phyloP scores from a whole-genome alignment of 2,329 filamentous ascomycete genomes.

The Drechslerella stenobrocha region DNA sequence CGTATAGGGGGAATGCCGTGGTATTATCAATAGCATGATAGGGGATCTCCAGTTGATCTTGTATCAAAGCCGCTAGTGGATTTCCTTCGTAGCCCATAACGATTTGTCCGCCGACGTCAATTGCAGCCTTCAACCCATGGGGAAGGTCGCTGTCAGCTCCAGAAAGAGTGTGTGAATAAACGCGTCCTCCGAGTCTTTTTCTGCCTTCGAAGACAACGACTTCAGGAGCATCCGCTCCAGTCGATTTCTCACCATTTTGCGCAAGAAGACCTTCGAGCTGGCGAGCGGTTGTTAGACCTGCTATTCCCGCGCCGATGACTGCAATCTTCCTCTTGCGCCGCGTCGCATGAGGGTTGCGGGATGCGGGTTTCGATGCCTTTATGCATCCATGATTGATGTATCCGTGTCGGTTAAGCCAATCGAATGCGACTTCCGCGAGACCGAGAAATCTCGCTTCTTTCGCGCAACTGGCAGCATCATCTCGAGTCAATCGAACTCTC shows the following conservation, averaged over 20 bases:
- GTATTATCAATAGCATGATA: conserved; percentile 74
- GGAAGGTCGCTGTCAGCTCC: conserved; percentile 60
- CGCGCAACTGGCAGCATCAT: conserved; percentile 88
- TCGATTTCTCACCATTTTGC: conserved; percentile 73
- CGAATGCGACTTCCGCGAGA: conserved; percentile 81
- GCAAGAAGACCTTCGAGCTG: conserved; percentile 84
- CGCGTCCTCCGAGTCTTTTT: conserved; percentile 81
- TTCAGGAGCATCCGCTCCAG: conserved; percentile 68
- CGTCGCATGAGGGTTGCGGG: conserved; percentile 52
- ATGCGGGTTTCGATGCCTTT: conserved; percentile 61
- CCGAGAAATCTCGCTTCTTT: conserved; percentile 87
- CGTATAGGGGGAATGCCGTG: conserved; percentile 83
- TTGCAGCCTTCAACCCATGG: conserved; percentile 68
- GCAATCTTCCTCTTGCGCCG: conserved; percentile 70
- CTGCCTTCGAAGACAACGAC: conserved; percentile 81
- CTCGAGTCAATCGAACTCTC: conserved; percentile 74
- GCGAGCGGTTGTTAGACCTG: conserved; percentile 86
- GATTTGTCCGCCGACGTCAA: conserved; percentile 97
- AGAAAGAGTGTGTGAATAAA: conserved; percentile 79
- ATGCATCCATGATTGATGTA: conserved; percentile 98
- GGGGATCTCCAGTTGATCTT: conserved; percentile 82
- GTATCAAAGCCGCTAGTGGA: conserved; percentile 84
- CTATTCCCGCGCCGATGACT: conserved; percentile 90
- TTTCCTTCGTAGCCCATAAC: conserved; percentile 96
- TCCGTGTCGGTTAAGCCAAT: conserved; percentile 86